A percentile compares a stretch with the other conserved stretches of the same genome.
These are phyloP conservation scores for Aaosphaeria pasadenensis DNA, from an alignment of 2,329 filamentous ascomycete species.

Conservation along the genomic window DNA sequence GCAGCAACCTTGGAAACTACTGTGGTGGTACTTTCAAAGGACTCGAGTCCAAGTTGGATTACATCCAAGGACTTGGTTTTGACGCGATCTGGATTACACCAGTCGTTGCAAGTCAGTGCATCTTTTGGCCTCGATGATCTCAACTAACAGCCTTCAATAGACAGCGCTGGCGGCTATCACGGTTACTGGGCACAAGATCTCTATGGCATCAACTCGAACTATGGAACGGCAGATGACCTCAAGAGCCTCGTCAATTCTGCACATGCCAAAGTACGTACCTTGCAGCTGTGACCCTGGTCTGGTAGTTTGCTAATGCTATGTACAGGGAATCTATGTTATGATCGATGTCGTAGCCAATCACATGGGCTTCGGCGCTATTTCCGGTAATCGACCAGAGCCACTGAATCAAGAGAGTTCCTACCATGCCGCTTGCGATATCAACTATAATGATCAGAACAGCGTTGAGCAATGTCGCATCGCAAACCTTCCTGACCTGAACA, in stretches of 20 bases:
- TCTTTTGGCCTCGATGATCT: background rate
- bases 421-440: constrained; percentile 4
- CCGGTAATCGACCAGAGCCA: constrained; percentile 25
- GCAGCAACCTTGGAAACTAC: constrained; percentile 36
- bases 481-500: constrained; percentile 28
- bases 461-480: constrained; percentile 30
- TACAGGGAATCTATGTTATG: constrained; percentile 46
- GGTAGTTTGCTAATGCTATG: constrained; percentile 3
- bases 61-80: constrained; percentile 51
- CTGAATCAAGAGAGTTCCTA: constrained; percentile 3
- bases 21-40: constrained; percentile 54
- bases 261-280: constrained; percentile 47
- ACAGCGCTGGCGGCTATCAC: constrained; percentile 48
- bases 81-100: constrained; percentile 49
- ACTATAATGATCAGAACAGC: constrained; percentile 30
- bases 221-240: constrained; percentile 48
- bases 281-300: background rate
- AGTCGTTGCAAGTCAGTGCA: constrained; percentile 25
- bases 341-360: constrained; percentile 54
- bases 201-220: constrained; percentile 48
- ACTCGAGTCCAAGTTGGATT: constrained; percentile 48
- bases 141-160: constrained; percentile 18
- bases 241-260: constrained; percentile 45
- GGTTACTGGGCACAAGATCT: constrained; percentile 51
- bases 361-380: constrained; percentile 26